Base-by-base conservation (phyloP, 257 asterid genomes). In the Lithospermum erythrorhizon region DNA sequence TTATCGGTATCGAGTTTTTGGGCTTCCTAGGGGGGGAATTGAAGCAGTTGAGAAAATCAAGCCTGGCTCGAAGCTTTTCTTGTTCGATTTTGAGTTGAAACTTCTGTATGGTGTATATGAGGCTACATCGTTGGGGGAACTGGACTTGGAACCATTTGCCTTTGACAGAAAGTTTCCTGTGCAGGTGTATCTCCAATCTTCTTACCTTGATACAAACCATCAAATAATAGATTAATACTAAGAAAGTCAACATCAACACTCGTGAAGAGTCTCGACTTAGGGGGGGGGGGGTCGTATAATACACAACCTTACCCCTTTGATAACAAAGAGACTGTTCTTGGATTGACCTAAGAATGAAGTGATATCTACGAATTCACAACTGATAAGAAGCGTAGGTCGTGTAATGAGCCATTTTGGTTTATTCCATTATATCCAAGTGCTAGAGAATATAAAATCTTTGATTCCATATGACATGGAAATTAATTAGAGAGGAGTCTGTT, bases 131-230 rank as follows among this genome's bases (percentile, higher is more conserved):
- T 53, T 61, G 59, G 95, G 94, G 68, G 64, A 47, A 65, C 69
- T 76, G 65, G 68, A 83, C 79, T 61, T 85, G 86, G 96, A 88
- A 78, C 83, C 88, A 61, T 71, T 69, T 51, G 96, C 96, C 63
- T 88, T 88, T 62, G 72, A 70, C 17, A 90, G 95, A 62, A 78
- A 72, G 70, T 88, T 73, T 79, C 96, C 95, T 65, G 87, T 93
- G 35, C 96, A 88, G 90, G 96, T 88, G 78, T 45, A 48, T 62
- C 15, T 56, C 18, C 47, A 13, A 61, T 54, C 20, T 5, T 29
- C 32, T 61, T 29, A 6, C 52, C 30, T n/a, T n/a, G n/a, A n/a
- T n/a, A n/a, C n/a, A n/a, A n/a, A n/a, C 19, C 45, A 63, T 55
- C 47, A 18, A 9, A 49, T 51, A 22, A 19, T 41, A 23, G n/a